Conservation (phyloP, 2,329 filamentous ascomycete species). For the Pseudodiploospora longispora region DNA sequence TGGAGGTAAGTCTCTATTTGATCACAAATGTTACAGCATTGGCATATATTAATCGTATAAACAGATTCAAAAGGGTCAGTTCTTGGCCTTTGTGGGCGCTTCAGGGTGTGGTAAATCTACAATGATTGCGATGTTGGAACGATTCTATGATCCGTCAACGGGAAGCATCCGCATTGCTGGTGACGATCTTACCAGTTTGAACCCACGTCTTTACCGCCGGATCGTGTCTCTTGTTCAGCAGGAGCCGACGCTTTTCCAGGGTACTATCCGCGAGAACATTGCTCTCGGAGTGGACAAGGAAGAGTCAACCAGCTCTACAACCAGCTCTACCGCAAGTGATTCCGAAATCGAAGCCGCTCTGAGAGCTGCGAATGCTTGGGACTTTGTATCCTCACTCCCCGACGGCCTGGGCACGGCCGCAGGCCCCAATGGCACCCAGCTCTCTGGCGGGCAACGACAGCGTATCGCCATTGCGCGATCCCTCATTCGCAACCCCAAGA, state of each 20-base stretch:
- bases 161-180: conserved; percentile 40
- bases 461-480: conserved; percentile 13
- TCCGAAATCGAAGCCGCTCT: conserved; percentile 35
- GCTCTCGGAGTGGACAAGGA: conserved; percentile 11
- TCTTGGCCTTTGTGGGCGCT: conserved; percentile 46
- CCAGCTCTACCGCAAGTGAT: conserved; percentile 19
- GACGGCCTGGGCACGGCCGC: conserved; percentile 85
- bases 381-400: conserved; percentile 69
- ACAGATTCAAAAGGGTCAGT: conserved; percentile 37
- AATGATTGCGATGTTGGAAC: conserved; percentile 44
- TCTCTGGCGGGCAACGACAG: conserved; percentile 12
- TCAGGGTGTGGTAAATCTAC: conserved; percentile 55
- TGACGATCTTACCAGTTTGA: conserved; percentile 32
- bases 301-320: conserved; percentile 8
- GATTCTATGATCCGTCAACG: conserved; percentile 34
- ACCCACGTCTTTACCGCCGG: conserved; percentile 42
- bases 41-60: neutral
- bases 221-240: conserved; percentile 50
- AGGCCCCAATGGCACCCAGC: conserved; percentile 43
- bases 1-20: conserved; percentile 17
- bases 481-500: conserved; percentile 76
- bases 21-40: neutral
- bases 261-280: conserved; percentile 79
- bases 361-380: conserved; percentile 39
- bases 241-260: conserved; percentile 63